These are phyloP conservation scores for Meredithiella fracta DNA, from an alignment of 2,329 filamentous ascomycete species.

Conservation along the genomic window DNA sequence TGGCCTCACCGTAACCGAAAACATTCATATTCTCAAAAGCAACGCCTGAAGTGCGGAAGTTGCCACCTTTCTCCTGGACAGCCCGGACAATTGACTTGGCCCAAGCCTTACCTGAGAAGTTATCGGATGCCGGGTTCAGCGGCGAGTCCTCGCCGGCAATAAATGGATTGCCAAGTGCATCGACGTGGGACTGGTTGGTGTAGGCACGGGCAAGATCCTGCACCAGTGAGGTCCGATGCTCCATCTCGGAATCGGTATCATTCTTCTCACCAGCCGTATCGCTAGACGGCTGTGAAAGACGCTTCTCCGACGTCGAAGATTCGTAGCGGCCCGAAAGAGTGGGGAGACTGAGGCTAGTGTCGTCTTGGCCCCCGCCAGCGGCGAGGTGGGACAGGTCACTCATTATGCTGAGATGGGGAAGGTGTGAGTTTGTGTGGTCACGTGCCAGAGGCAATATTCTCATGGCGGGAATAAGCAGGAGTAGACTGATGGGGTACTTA, in stretches of 20 bases:
- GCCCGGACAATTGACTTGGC: conserved; percentile 41
- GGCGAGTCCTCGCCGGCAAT: conserved; percentile 30
- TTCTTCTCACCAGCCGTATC: conserved; percentile 21
- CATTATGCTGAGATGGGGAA: background rate
- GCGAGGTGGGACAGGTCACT: conserved; percentile 3
- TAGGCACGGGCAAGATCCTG: conserved; percentile 40
- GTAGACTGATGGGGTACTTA: background rate
- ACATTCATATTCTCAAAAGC: conserved; percentile 52
- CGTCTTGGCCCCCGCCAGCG: background rate
- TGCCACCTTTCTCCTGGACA: conserved; percentile 33
- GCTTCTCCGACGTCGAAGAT: conserved; percentile 10
- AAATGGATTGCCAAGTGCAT: conserved; percentile 33
- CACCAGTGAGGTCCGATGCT: conserved; percentile 35
- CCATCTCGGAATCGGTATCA: conserved; percentile 29
- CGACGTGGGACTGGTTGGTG: conserved; percentile 30
- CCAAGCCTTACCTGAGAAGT: conserved; percentile 42
- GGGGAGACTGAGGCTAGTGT: conserved; percentile 1
- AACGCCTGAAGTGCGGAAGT: conserved; percentile 46
- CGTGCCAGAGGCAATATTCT: too few relatives aligned
- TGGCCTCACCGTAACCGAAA: conserved; percentile 48
- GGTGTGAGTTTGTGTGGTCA: background rate
- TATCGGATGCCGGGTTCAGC: conserved; percentile 34
- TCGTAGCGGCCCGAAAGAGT: conserved; percentile 1
- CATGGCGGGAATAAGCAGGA: background rate
- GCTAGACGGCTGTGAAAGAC: conserved; percentile 10